Conservation (phyloP, 2,329 filamentous ascomycete species). For the Fusarium chuoi region DNA sequence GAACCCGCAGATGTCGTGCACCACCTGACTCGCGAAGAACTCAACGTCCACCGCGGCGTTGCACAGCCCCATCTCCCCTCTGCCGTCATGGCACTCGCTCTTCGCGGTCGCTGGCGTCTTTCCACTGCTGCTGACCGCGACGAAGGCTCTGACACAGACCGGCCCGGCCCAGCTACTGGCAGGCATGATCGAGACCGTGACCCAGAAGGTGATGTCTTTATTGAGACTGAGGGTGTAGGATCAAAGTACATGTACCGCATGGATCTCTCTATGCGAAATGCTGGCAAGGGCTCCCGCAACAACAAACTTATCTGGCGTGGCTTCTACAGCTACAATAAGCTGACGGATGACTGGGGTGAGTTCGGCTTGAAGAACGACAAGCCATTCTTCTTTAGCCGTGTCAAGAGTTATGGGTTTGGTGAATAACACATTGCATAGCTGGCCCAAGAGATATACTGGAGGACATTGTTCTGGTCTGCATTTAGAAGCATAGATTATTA, state of each 20-base stretch:
- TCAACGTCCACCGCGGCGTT: slow-evolving; percentile 59
- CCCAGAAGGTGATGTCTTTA: slow-evolving; percentile 73
- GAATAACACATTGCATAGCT: slow-evolving; percentile 39
- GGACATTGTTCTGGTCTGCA: no score
- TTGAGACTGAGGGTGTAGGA: slow-evolving; percentile 88
- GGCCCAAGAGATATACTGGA: background rate
- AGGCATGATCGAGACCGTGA: slow-evolving; percentile 38
- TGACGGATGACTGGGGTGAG: slow-evolving; percentile 91
- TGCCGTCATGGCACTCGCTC: slow-evolving; percentile 74
- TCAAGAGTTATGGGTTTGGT: slow-evolving; percentile 68
- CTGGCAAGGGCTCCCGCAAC: slow-evolving; percentile 74
- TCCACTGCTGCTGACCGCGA: slow-evolving; percentile 49
- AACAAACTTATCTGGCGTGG: slow-evolving; percentile 90
- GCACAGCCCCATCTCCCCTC: slow-evolving; percentile 50
- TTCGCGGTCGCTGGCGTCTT: slow-evolving; percentile 66
- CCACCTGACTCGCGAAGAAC: slow-evolving; percentile 77
- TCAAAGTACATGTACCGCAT: slow-evolving; percentile 86
- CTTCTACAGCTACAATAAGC: slow-evolving; percentile 89
- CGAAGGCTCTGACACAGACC: slow-evolving; percentile 32
- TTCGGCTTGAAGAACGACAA: slow-evolving; percentile 75
- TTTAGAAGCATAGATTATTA: background rate
- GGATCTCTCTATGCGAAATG: slow-evolving; percentile 76
- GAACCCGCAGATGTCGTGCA: slow-evolving; percentile 91
- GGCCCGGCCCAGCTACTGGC: background rate
- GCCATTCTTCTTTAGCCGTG: slow-evolving; percentile 74